Evolutionary conservation across 495 filamentous ascomycete species (phyloP), one percentile per base, ranked within the genome.

Genomic region (Xylaria nigripes): DNA sequence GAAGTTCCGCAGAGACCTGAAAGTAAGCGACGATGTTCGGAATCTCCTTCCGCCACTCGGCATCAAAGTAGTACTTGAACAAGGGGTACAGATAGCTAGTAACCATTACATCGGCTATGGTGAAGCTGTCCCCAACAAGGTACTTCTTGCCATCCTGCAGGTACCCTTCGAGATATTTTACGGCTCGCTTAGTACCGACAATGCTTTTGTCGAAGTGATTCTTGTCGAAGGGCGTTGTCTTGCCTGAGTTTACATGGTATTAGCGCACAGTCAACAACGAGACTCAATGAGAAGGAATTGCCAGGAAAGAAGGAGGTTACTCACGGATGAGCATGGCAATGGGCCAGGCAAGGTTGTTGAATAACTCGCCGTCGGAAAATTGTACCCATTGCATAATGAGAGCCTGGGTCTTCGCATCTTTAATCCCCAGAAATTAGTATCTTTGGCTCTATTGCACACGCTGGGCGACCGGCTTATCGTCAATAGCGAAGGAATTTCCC

Each of bases 51-150:
- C 76, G 66, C 70, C 76, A 73, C 67, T 81, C 78, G 1, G 56
- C 64, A 64, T 82, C 79, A 29, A 82, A 62, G 7, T 73, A 42
- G 54, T 72, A 63, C 25, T 68, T 64, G 50, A 75, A 66, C 4
- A 61, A 70, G 64, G 71, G 70, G 15, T 60, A 50, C 49, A 83
- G 47, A 0, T 64, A 23, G 9, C 70, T 57, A 2, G 66, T 72
- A 2, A 82, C 60, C 48, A 71, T 75, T 34, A 81, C 63, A 67
- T 84, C 80, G 23, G 79, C 81, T 56, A 83, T 48, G 44, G 73
- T 81, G 40, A 79, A 32, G 62, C 74, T 62, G 34, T 77, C 77
- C 0, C 68, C 70, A 40, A 70, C 74, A 7, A 82, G 54, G 65
- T 75, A 80, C 58, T 69, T 72, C 52, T 67, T 68, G 21, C 71